Percentiles rank a stretch among this genome's conserved stretches.
Evolutionary conservation across 352 stramenopile genomes (phyloP).

Genomic region (Pythium sukuiense): DNA sequence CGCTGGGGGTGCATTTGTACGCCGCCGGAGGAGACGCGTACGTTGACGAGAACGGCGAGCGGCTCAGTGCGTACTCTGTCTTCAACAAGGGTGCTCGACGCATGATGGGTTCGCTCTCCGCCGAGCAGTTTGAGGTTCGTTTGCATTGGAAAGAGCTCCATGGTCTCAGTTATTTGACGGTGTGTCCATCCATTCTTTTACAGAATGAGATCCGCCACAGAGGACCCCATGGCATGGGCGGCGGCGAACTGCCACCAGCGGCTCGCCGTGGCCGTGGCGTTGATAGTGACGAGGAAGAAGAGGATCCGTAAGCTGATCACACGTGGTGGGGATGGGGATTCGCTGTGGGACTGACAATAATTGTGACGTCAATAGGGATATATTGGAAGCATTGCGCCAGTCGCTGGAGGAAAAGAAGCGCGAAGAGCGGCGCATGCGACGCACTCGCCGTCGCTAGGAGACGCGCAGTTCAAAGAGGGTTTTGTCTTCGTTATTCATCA

Average conservation of each 20-base stretch:
- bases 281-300: conserved; percentile 39
- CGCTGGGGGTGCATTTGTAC: conserved; percentile 43
- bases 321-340: background rate
- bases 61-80: conserved; percentile 79
- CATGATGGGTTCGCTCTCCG: conserved; percentile 78
- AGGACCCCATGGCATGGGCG: conserved; percentile 15
- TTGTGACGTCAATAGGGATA: conserved; percentile 33
- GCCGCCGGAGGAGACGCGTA: conserved; percentile 15
- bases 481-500: background rate
- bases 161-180: background rate
- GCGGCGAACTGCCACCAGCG: conserved; percentile 23
- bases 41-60: conserved; percentile 15
- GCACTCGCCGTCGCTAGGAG: conserved; percentile 40
- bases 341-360: background rate
- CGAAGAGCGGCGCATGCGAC: conserved; percentile 43
- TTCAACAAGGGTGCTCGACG: conserved; percentile 71
- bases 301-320: conserved; percentile 45
- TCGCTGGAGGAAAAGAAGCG: conserved; percentile 74
- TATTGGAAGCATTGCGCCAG: conserved; percentile 49
- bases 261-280: conserved; percentile 19
- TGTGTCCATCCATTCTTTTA: background rate
- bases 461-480: background rate
- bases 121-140: conserved; percentile 80
- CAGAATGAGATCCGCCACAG: conserved; percentile 82
- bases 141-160: background rate